A percentile compares a stretch with the other conserved stretches of the same genome.
Conservation (phyloP, 2,329 filamentous ascomycete species). For the Colletotrichum camelliae region DNA sequence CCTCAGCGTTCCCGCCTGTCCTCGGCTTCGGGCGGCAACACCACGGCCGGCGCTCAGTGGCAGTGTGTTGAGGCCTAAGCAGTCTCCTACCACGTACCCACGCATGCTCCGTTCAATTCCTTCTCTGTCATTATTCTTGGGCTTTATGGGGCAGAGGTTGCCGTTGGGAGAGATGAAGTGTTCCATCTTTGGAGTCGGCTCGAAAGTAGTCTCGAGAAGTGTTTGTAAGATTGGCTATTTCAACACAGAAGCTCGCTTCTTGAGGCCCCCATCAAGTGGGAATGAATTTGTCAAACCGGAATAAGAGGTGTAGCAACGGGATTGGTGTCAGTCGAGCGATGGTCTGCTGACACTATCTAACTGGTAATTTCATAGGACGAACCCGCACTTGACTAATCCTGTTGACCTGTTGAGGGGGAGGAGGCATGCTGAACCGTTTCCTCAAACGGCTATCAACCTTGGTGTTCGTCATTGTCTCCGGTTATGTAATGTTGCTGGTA, state of each 20-base stretch:
- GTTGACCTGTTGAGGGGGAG: too few species aligned
- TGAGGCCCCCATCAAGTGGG: not conserved
- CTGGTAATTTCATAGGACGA: not conserved
- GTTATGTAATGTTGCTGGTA: too few species aligned
- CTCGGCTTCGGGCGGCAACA: not conserved
- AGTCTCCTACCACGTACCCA: not conserved
- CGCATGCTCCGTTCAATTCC: rapidly evolving
- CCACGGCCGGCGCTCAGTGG: not conserved
- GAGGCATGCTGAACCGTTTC: too few species aligned
- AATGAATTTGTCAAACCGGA: not conserved
- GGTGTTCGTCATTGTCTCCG: too few species aligned
- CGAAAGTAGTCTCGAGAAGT: not conserved
- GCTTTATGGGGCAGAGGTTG: rapidly evolving
- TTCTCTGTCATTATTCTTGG: rapidly evolving
- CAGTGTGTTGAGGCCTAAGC: not conserved
- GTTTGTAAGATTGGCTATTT: not conserved
- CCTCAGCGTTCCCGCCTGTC: not conserved
- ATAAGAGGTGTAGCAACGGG: not conserved
- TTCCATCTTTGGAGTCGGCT: not conserved
- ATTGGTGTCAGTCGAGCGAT: not conserved
- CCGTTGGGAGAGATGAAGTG: not conserved
- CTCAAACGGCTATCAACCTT: too few species aligned
- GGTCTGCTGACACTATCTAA: not conserved
- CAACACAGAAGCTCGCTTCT: rapidly evolving
- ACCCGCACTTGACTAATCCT: not conserved